Percentiles rank a stretch among this genome's conserved stretches.
phyloP scores from a whole-genome alignment of 306 rosid genomes.

The Medicago arabica region DNA sequence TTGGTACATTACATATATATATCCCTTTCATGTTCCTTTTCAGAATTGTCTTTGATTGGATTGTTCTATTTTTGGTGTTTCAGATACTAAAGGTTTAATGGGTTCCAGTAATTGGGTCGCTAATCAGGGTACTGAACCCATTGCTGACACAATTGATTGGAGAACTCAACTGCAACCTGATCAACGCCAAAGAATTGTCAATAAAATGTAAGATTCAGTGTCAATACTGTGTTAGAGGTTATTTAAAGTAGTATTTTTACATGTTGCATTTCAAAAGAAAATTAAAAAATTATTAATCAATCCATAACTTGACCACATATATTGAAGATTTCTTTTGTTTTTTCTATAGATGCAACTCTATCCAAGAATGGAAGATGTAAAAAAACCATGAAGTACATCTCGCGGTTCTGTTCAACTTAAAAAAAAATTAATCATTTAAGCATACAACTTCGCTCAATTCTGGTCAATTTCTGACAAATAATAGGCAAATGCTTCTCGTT shows the following conservation, averaged over 20 bases:
- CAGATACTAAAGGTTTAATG: slow-evolving; percentile 40
- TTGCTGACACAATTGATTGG: slow-evolving; percentile 57
- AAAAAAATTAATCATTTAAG: background rate
- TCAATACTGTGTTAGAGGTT: slow-evolving; percentile 15
- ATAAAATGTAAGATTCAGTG: slow-evolving; percentile 56
- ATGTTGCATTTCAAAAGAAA: background rate
- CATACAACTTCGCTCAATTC: background rate
- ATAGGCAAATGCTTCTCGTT: slow-evolving; percentile 17
- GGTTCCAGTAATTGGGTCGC: slow-evolving; percentile 54
- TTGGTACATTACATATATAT: background rate
- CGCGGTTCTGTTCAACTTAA: background rate
- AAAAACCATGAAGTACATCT: background rate
- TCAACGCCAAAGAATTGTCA: slow-evolving; percentile 55
- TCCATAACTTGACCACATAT: background rate
- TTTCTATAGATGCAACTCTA: background rate
- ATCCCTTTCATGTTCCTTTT: slow-evolving; percentile 17
- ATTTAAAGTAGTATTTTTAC: slow-evolving; percentile 8
- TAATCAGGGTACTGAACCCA: slow-evolving; percentile 50
- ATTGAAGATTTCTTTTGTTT: slow-evolving; percentile 21
- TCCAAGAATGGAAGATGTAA: background rate
- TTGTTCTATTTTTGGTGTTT: slow-evolving; percentile 26
- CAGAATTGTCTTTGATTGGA: slow-evolving; percentile 12
- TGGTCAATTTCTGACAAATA: slow-evolving; percentile 3
- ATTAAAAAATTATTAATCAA: background rate
- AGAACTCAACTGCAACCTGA: slow-evolving; percentile 51